phyloP scores from a whole-genome alignment of 169 alveolate genomes.

The Plasmodium inui region DNA sequence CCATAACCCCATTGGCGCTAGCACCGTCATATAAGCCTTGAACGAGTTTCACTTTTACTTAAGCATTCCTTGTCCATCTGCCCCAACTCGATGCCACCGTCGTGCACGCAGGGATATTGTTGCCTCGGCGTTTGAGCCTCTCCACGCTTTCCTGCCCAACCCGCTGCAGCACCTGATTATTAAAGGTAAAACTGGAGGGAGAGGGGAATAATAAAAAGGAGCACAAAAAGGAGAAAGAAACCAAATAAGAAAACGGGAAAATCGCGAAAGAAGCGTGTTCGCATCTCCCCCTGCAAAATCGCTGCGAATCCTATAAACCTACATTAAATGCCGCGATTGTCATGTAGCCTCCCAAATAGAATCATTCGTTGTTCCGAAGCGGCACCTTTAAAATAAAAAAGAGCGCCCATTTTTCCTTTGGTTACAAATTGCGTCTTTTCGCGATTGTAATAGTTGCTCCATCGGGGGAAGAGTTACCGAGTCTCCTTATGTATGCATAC shows the following conservation, averaged over 20 bases:
- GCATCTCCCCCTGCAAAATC: background rate
- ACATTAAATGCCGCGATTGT: background rate
- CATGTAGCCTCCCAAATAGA: background rate
- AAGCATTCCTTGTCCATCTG: background rate
- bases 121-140: conserved; percentile 83
- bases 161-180: conserved; percentile 60
- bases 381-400: background rate
- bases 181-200: conserved; percentile 61
- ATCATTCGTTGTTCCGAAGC: background rate
- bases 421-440: background rate
- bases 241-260: background rate
- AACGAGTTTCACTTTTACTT: background rate
- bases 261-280: background rate
- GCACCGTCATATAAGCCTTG: background rate
- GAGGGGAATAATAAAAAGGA: background rate
- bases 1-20: background rate
- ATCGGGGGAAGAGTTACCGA: background rate
- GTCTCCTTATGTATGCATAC: conserved; percentile 7
- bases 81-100: background rate
- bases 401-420: background rate
- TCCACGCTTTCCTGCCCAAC: conserved; percentile 79
- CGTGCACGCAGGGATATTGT: conserved; percentile 82
- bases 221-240: background rate
- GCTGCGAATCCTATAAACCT: background rate
- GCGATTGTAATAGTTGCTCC: background rate